These are phyloP conservation scores for Kluyveromyces sp. DNA, from an alignment of 1,139 yeast genomes.

Conservation along the genomic window DNA sequence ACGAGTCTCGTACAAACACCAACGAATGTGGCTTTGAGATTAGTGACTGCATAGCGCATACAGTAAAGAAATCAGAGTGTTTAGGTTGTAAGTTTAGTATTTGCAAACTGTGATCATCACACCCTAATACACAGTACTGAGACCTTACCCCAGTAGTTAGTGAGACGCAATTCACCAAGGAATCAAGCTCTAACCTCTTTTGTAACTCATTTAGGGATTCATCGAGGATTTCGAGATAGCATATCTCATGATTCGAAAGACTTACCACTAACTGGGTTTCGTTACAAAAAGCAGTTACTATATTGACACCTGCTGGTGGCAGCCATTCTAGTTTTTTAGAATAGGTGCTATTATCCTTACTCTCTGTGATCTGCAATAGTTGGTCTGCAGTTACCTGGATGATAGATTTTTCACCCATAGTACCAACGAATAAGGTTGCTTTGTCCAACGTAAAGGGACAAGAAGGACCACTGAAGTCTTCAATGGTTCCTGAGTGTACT, in stretches of 20 bases:
- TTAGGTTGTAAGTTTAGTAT: conserved; percentile 47
- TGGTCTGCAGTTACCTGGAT: conserved; percentile 72
- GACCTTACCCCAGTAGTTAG: conserved; percentile 47
- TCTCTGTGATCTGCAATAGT: conserved; percentile 51
- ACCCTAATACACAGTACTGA: conserved; percentile 60
- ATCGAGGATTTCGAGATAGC: conserved; percentile 64
- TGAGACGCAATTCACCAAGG: conserved; percentile 46
- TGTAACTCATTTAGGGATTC: conserved; percentile 68
- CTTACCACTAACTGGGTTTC: conserved; percentile 63
- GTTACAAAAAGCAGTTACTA: conserved; percentile 55
- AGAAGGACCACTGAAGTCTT: conserved; percentile 67
- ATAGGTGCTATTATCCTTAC: conserved; percentile 15
- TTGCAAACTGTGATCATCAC: conserved; percentile 63
- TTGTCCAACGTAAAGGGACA: conserved; percentile 36
- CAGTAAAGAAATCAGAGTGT: conserved; percentile 55
- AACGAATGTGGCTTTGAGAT: conserved; percentile 51
- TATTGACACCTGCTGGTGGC: conserved; percentile 72
- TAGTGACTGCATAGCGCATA: conserved; percentile 59
- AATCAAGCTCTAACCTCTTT: conserved; percentile 49
- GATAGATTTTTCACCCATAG: conserved; percentile 56
- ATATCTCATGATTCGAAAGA: conserved; percentile 63
- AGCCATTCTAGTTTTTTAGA: conserved; percentile 53
- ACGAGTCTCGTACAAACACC: conserved; percentile 21
- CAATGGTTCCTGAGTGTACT: conserved; percentile 43
- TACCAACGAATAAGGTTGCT: conserved; percentile 64